Evolutionary conservation across 2,329 filamentous ascomycete species (phyloP).

Genomic region (Penicillium sp.): DNA sequence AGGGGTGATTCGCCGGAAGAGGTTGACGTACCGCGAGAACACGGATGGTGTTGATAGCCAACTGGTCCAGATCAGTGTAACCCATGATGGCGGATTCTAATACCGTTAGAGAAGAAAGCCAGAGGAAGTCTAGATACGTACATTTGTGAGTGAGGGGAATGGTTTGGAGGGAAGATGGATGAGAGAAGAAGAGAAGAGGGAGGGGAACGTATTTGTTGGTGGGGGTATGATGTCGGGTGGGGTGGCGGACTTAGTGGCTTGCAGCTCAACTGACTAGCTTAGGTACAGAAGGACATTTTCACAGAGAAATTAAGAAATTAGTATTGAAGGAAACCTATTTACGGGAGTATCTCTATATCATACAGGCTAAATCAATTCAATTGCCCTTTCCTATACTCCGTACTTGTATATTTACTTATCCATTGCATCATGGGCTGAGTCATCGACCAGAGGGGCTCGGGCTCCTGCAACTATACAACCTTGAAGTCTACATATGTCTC

Average conservation of each 20-base stretch:
- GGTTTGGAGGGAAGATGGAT: constrained; percentile 14
- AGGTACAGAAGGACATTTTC: not conserved
- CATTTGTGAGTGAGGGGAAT: constrained; percentile 10
- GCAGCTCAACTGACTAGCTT: not conserved
- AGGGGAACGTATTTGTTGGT: constrained; percentile 26
- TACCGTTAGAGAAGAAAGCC: constrained; percentile 11
- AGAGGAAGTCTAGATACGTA: constrained; percentile 6
- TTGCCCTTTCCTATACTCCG: not conserved
- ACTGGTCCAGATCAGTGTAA: constrained; percentile 76
- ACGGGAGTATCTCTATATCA: not conserved
- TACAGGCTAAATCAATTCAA: not conserved
- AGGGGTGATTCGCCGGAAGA: not conserved
- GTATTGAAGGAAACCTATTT: not conserved
- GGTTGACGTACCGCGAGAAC: constrained; percentile 71
- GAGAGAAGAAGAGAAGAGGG: constrained; percentile 16
- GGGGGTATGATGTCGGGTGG: constrained; percentile 25
- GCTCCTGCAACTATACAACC: not conserved
- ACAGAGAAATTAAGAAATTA: not conserved
- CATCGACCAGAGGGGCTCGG: not conserved
- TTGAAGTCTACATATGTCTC: too few species aligned
- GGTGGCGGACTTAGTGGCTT: constrained; percentile 1
- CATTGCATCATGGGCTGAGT: constrained; percentile 6
- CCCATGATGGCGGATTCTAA: constrained; percentile 57
- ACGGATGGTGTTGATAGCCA: constrained; percentile 97
- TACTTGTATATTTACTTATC: not conserved